Conservation (phyloP, 352 stramenopile species). For the Peronospora belbahrii region DNA sequence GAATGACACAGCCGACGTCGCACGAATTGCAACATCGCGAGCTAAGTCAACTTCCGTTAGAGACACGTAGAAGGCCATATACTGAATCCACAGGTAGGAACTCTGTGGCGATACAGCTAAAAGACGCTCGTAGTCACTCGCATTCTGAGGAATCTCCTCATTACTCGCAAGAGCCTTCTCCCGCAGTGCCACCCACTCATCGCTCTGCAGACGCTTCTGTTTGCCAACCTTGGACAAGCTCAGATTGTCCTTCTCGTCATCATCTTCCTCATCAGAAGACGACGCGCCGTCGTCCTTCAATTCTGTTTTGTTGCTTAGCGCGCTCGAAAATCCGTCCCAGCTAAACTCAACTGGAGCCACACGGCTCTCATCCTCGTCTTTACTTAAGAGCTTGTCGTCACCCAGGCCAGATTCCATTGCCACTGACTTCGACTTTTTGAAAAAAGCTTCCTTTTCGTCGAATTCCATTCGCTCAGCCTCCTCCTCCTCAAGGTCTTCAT, state of each 20-base stretch:
- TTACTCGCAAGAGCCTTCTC: conserved; percentile 90
- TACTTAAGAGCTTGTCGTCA: conserved; percentile 50
- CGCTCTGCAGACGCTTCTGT: conserved; percentile 86
- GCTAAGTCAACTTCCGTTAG: conserved; percentile 90
- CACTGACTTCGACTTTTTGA: conserved; percentile 31
- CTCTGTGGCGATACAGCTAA: conserved; percentile 91
- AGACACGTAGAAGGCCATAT: conserved; percentile 96
- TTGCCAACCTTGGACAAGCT: conserved; percentile 84
- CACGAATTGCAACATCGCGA: conserved; percentile 88
- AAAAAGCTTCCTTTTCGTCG: conserved; percentile 42
- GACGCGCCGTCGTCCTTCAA: conserved; percentile 39
- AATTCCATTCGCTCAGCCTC: conserved; percentile 47
- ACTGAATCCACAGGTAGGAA: conserved; percentile 96
- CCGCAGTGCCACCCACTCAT: conserved; percentile 91
- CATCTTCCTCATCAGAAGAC: conserved; percentile 43
- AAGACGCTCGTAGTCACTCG: conserved; percentile 93
- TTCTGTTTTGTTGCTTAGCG: conserved; percentile 44
- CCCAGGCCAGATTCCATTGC: conserved; percentile 38
- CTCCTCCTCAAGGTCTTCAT: conserved; percentile 35
- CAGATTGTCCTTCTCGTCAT: conserved; percentile 36
- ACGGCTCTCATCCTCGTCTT: conserved; percentile 40
- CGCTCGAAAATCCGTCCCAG: conserved; percentile 82
- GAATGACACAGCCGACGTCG: conserved; percentile 92
- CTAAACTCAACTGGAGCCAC: conserved; percentile 62
- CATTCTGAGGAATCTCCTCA: conserved; percentile 87